Conservation (phyloP, 495 filamentous ascomycete species). For the Podospora fimiseda region DNA sequence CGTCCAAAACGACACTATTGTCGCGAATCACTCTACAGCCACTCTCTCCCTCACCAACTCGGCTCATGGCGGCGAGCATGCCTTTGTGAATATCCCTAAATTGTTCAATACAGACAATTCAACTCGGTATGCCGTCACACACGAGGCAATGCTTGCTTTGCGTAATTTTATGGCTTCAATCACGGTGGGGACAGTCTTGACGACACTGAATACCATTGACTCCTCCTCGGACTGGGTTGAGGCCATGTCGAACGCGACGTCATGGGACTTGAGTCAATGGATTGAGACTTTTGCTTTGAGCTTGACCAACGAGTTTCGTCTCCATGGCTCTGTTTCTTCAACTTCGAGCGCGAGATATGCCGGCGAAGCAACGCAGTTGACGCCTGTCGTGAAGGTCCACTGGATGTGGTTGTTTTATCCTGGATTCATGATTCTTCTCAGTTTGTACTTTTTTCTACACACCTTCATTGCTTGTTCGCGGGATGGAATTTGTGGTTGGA, state of each 20-base stretch:
- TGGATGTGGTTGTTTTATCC: constrained; percentile 36
- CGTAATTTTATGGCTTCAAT: constrained; percentile 27
- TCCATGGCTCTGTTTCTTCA: constrained; percentile 17
- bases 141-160: constrained; percentile 23
- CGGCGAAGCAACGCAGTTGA: constrained; percentile 25
- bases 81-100: constrained; percentile 26
- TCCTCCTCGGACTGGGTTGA: constrained; percentile 37
- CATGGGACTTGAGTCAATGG: constrained; percentile 22
- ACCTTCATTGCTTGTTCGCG: constrained; percentile 28
- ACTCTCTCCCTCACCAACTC: constrained; percentile 8
- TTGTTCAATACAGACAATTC: constrained; percentile 20
- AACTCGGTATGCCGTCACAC: constrained; percentile 24
- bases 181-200: constrained; percentile 24
- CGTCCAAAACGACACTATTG: constrained; percentile 16
- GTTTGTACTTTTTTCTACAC: constrained; percentile 29
- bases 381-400: constrained; percentile 28
- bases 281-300: constrained; percentile 25
- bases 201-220: constrained; percentile 16
- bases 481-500: constrained; percentile 32
- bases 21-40: constrained; percentile 27
- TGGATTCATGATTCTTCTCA: constrained; percentile 27
- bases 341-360: constrained; percentile 12
- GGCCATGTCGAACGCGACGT: constrained; percentile 29
- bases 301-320: constrained; percentile 30
- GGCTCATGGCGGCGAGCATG: constrained; percentile 18